These are phyloP conservation scores for Blastomyces gilchristii DNA, from an alignment of 2,329 filamentous ascomycete species.

Conservation along the genomic window DNA sequence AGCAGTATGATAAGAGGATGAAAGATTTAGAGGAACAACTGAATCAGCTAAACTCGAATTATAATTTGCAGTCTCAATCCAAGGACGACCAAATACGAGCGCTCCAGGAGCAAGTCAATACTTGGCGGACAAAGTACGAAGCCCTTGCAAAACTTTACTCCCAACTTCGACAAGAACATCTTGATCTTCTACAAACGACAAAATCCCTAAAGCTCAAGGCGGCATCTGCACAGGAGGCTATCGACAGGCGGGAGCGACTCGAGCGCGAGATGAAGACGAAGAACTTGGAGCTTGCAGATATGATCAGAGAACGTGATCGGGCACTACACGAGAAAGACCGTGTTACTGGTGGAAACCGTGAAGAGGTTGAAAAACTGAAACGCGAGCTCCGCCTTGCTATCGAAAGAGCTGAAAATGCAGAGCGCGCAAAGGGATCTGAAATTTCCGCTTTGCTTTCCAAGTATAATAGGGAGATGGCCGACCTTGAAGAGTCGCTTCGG, in stretches of 20 bases:
- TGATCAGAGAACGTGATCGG: constrained; percentile 93
- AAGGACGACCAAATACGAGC: constrained; percentile 91
- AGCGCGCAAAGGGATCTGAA: constrained; percentile 88
- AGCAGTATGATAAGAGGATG: constrained; percentile 91
- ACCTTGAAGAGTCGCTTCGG: constrained; percentile 81
- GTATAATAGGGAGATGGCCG: constrained; percentile 94
- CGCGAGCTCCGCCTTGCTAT: constrained; percentile 86
- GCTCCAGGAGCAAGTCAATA: constrained; percentile 93
- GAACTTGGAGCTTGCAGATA: constrained; percentile 95
- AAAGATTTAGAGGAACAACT: constrained; percentile 88
- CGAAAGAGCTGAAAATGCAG: constrained; percentile 82
- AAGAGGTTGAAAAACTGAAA: constrained; percentile 89
- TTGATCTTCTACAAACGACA: constrained; percentile 91
- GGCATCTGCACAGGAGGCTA: constrained; percentile 91
- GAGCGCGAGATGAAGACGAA: constrained; percentile 98
- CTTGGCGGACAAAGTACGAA: constrained; percentile 95
- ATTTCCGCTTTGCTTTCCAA: constrained; percentile 88
- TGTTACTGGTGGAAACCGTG: constrained; percentile 72
- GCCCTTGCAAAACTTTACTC: constrained; percentile 94
- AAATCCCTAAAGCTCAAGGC: constrained; percentile 94
- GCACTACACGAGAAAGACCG: constrained; percentile 90
- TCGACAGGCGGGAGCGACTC: constrained; percentile 86
- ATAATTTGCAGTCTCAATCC: constrained; percentile 72
- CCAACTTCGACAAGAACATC: constrained; percentile 85
- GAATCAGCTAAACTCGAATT: constrained; percentile 67